Base-by-base conservation (phyloP, 192 early-diverging fungal genomes). In the Coemansia javaensis region DNA sequence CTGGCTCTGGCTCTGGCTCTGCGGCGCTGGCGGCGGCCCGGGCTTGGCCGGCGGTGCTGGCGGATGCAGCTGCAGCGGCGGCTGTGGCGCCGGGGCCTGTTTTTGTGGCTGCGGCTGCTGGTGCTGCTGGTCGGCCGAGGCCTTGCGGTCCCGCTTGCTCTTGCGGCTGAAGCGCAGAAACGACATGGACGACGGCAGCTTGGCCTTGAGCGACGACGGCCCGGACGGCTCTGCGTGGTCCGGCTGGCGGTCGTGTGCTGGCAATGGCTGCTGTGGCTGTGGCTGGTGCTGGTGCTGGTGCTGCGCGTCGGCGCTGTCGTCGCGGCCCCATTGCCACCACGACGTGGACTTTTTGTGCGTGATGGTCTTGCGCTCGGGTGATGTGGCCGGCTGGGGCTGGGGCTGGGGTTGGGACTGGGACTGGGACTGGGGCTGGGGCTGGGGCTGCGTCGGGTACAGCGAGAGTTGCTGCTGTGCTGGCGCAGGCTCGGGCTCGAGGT, bases 301-400 rank as follows among this genome's bases (percentile, higher is more conserved):
- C 25, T 7, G n/a, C n/a, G n/a, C n/a, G n/a, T 44, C 51, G 28
- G 28, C 6, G 14, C 16, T 46, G 25, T 63, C 67, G 8, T 58
- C 49, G 2, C 59, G 23, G 31, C 56, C 64, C 67, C 67, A 71
- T 47, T 71, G 67, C 67, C 67, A 71, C 67, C 67, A 71, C 15
- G 67, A 71, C 4, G 42, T 56, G 1, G 67, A 71, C 32, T 71
- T 71, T 50, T 71, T 71, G 38, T 71, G 67, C n/a, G 56, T 47
- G 17, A 71, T 43, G 11, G 55, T 50, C 30, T 58, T 56, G 30
- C 54, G 57, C 39, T 51, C 56, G 13, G 47, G 7, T 7, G 31
- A 13, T 3, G n/a, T n/a, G n/a, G n/a, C n/a, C n/a, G n/a, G 32
- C 8, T 47, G 32, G 33, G n/a, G 50, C 32, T 40, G 48, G 30